Evolutionary conservation across 108 stramenopile species (phyloP).

Genomic region (Bacterosira constricta): DNA sequence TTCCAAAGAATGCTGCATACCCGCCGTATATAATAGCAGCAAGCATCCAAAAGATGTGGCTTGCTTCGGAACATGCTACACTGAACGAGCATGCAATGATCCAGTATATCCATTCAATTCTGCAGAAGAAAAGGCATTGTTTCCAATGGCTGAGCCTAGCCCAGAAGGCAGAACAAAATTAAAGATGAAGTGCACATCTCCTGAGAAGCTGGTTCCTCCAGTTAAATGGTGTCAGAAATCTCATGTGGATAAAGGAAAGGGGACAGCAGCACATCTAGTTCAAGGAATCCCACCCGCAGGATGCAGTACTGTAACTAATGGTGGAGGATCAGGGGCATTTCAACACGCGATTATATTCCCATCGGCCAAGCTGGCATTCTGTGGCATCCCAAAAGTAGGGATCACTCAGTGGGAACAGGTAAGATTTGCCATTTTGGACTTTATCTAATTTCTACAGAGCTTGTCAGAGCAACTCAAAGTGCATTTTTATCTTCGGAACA

Average conservation of each 20-base stretch:
- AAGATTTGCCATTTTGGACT: too few species aligned
- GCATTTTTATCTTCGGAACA: too few species aligned
- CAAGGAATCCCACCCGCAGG: constrained; percentile 28
- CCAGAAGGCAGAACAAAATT: neutral
- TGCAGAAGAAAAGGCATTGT: constrained; percentile 10
- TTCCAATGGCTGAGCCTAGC: neutral
- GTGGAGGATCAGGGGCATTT: constrained; percentile 26
- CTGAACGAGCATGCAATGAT: constrained; percentile 32
- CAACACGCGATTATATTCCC: constrained; percentile 42
- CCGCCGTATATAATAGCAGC: neutral
- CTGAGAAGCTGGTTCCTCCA: constrained; percentile 7
- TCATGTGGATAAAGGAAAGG: neutral
- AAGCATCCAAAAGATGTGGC: constrained; percentile 8
- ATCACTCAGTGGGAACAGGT: constrained; percentile 57
- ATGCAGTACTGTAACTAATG: constrained; percentile 15
- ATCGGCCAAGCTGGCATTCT: constrained; percentile 54
- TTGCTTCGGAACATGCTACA: constrained; percentile 30
- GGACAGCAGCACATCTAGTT: neutral
- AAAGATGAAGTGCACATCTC: neutral
- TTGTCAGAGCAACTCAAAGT: too few species aligned
- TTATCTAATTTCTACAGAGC: too few species aligned
- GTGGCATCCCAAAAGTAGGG: constrained; percentile 52
- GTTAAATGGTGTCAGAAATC: constrained; percentile 39
- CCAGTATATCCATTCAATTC: constrained; percentile 29
- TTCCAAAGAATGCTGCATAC: constrained; percentile 25